These are phyloP conservation scores for Phaffomyces antillensis DNA, from an alignment of 805 yeast genomes.

Conservation along the genomic window DNA sequence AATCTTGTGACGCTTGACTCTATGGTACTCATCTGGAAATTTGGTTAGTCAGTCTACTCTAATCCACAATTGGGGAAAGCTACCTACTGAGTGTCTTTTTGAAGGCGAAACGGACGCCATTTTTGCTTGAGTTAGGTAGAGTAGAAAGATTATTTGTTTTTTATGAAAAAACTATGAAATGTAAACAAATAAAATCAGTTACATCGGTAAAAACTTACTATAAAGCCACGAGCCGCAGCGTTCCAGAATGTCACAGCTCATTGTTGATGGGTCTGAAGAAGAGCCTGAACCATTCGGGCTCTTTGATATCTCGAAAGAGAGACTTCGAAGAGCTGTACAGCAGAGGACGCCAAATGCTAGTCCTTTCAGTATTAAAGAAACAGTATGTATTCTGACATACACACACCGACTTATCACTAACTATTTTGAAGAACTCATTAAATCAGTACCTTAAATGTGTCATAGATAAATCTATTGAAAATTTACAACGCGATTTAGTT, in stretches of 20 bases:
- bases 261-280: slow-evolving; percentile 10
- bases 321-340: background rate
- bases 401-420: background rate
- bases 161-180: background rate
- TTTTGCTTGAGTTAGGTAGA: background rate
- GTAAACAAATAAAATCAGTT: background rate
- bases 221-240: background rate
- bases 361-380: background rate
- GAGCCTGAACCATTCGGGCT: slow-evolving; percentile 3
- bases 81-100: slow-evolving; percentile 23
- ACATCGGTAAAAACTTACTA: background rate
- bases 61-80: no score
- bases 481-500: background rate
- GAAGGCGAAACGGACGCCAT: slow-evolving; percentile 13
- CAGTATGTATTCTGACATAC: background rate
- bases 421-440: background rate
- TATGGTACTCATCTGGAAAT: slow-evolving; percentile 39
- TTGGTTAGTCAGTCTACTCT: slow-evolving; percentile 4
- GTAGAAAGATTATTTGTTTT: background rate
- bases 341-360: background rate
- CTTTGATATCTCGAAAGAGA: slow-evolving; percentile 4
- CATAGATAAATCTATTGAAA: background rate
- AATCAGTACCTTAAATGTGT: background rate
- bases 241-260: background rate
- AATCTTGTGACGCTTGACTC: slow-evolving; percentile 75